Percentiles rank a stretch among this genome's conserved stretches.
phyloP scores from a whole-genome alignment of 73 alveolate genomes.

The Tetrahymena malaccensis region DNA sequence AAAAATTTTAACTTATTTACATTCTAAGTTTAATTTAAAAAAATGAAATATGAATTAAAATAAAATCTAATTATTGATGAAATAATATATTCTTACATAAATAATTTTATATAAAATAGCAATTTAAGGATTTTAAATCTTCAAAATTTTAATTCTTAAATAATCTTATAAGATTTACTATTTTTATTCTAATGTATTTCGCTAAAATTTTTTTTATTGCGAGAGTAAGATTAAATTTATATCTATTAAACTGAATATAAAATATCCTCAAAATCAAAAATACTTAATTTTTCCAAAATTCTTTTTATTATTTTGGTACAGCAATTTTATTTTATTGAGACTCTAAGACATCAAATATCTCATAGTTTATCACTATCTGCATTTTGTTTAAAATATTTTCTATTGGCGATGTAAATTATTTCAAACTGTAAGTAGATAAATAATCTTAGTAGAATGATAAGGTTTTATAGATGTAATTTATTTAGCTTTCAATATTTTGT shows the following conservation, averaged over 20 bases:
- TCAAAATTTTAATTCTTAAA: too few species aligned
- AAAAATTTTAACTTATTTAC: too few species aligned
- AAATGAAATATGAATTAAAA: too few species aligned
- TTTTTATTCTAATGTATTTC: too few species aligned
- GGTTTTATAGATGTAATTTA: background rate
- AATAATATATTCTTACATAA: too few species aligned
- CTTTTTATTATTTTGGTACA: background rate
- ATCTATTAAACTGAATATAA: background rate
- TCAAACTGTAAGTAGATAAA: background rate
- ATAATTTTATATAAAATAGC: too few species aligned
- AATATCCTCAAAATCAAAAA: background rate
- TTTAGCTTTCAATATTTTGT: background rate
- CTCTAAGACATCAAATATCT: background rate
- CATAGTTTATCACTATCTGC: background rate
- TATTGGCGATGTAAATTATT: background rate
- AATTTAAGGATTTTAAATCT: too few species aligned
- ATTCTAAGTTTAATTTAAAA: too few species aligned
- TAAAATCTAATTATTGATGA: too few species aligned
- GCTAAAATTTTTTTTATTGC: too few species aligned
- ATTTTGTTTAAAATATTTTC: background rate
- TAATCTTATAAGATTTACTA: too few species aligned
- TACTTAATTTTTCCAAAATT: background rate
- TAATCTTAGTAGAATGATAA: background rate
- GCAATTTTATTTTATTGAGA: background rate
- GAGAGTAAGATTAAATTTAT: too few species aligned